phyloP scores from a whole-genome alignment of 352 stramenopile species.

The Globisporangium sylvaticum region DNA sequence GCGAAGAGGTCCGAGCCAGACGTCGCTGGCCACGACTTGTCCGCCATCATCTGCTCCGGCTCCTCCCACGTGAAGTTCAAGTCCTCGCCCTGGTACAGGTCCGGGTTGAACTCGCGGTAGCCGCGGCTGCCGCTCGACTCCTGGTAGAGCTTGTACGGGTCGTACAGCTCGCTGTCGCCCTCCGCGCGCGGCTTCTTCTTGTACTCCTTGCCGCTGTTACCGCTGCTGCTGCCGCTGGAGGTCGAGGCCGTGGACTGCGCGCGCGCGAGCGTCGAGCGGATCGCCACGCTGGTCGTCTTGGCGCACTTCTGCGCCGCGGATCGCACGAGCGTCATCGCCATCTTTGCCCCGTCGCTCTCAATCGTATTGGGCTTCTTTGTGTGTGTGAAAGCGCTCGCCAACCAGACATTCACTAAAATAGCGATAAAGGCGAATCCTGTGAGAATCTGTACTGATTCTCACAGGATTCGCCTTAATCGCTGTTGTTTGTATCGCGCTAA shows the following conservation, averaged over 20 bases:
- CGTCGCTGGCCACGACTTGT: conserved; percentile 85
- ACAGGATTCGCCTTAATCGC: too few relatives aligned
- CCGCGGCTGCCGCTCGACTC: conserved; percentile 56
- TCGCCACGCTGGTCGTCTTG: conserved; percentile 21
- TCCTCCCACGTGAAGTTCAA: conserved; percentile 68
- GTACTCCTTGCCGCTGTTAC: conserved; percentile 12
- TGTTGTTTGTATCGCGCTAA: too few relatives aligned
- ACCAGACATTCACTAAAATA: neutral
- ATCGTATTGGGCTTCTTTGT: neutral
- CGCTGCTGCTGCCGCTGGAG: neutral
- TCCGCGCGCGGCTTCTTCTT: conserved; percentile 19
- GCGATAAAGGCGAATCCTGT: too few relatives aligned
- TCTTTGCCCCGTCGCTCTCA: conserved; percentile 12
- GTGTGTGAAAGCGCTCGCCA: neutral
- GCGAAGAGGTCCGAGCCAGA: conserved; percentile 73
- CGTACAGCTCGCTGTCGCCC: conserved; percentile 48
- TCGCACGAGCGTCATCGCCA: conserved; percentile 42
- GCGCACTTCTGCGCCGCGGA: conserved; percentile 28
- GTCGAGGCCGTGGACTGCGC: conserved; percentile 9
- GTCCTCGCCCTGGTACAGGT: conserved; percentile 48
- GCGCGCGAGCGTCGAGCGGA: conserved; percentile 11
- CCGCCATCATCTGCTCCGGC: conserved; percentile 79
- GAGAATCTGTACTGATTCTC: too few relatives aligned
- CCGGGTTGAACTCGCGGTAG: conserved; percentile 81
- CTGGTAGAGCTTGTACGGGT: conserved; percentile 83